Evolutionary conservation across 345 rosid genomes (phyloP), one percentile per base, ranked within the genome.

Genomic region (Camelina sativa): DNA sequence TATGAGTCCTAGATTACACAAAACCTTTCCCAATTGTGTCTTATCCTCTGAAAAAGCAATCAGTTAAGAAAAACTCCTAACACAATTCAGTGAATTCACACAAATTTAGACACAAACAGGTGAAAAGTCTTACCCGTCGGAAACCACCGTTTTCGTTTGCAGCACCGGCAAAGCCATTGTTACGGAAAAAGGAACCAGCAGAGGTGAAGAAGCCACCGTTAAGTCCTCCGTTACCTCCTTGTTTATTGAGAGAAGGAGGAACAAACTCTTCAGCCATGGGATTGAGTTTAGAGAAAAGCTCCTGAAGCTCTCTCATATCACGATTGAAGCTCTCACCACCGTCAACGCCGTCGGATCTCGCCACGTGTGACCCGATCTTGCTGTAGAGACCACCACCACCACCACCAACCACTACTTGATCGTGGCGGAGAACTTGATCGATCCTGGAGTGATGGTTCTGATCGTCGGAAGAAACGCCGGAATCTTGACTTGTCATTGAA

Each of bases 181-280:
- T 68, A 3, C 28, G 72, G 63, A 73, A 69, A 28, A 73, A 68
- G 8, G 83, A 64, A 50, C 78, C 76, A 80, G 82, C 69, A 22
- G 74, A 60, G 73, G 82, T 44, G 65, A 79, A 78, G 72, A 85
- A 80, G 8, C 86, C 80, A 48, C 80, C 87, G 43, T 54, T 72
- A 62, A 69, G 25, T 59, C 66, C 69, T 8, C 82, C 87, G 66
- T 78, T 65, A 71, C 53, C 53, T 13, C 72, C 78, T 47, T 73
- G 82, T 53, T 79, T 82, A 71, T 85, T 74, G 9, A 83, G 81
- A 0, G 98, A 93, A 20, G 88, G 92, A 75, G 98, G 98, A 47
- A 93, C 98, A 65, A 93, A 93, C 82, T 91, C 98, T 76, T 85
- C 89, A 20, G 98, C 98, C 97, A 88, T 84, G 67, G 98, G 98